These are phyloP conservation scores for Passalora sequoiae DNA, from an alignment of 2,329 filamentous ascomycete species.

Conservation along the genomic window DNA sequence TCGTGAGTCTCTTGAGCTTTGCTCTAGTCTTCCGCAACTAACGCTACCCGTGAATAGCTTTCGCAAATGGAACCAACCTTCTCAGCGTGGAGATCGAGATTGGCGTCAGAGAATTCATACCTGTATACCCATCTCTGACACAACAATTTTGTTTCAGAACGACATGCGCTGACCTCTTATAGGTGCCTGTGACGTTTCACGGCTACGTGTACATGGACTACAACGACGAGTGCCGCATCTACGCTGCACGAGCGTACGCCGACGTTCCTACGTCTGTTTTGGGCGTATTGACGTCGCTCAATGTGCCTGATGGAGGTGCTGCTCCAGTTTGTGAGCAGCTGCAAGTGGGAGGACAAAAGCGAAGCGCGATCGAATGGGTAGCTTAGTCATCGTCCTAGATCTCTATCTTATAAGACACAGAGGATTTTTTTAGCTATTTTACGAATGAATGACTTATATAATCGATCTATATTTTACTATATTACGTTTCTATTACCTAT, in stretches of 20 bases:
- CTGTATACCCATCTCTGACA: too few species aligned
- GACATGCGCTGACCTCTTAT: too few species aligned
- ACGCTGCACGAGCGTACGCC: constrained; percentile 12
- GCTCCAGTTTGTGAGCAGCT: not conserved
- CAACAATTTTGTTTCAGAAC: too few species aligned
- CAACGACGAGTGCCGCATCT: constrained; percentile 18
- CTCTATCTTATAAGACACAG: too few species aligned
- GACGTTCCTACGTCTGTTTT: constrained; percentile 7
- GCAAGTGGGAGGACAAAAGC: constrained; percentile 1
- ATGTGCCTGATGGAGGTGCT: not conserved
- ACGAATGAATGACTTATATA: too few species aligned
- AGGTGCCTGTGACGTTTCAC: constrained; percentile 13
- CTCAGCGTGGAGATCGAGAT: constrained; percentile 11
- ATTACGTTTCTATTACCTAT: too few species aligned
- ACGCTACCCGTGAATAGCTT: not conserved
- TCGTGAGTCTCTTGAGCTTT: not conserved
- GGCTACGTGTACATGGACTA: constrained; percentile 21
- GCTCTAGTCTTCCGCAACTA: not conserved
- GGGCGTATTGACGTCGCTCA: not conserved
- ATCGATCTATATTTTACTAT: too few species aligned
- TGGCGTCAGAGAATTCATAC: constrained; percentile 7
- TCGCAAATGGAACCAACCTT: constrained; percentile 15
- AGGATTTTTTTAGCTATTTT: too few species aligned
- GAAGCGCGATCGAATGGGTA: too few species aligned
- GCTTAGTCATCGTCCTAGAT: too few species aligned